Conservation (phyloP, 306 rosid species). For the Betula pendula region DNA sequence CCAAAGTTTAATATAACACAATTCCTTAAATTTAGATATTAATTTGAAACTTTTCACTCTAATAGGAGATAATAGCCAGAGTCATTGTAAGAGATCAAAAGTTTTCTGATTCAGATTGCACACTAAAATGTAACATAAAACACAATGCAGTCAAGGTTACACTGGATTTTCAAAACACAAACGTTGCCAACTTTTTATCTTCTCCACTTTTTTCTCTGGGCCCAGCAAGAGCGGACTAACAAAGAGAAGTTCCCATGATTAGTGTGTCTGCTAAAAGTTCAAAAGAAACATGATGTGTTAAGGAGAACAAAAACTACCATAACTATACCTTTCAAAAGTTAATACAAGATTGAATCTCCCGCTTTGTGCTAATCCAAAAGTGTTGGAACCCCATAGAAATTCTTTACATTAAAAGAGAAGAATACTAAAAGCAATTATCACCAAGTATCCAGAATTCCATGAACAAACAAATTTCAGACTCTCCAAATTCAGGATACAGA, state of each 20-base stretch:
- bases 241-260: background rate
- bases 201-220: background rate
- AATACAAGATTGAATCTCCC: background rate
- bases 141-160: background rate
- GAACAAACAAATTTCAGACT: background rate
- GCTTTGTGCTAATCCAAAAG: background rate
- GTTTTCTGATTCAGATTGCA: background rate
- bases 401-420: background rate
- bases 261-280: background rate
- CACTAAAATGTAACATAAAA: background rate
- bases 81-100: background rate
- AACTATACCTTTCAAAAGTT: background rate
- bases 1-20: slow-evolving; percentile 2
- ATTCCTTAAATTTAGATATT: background rate
- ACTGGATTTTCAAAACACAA: slow-evolving; percentile 14
- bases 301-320: background rate
- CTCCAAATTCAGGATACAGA: background rate
- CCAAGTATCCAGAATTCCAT: background rate
- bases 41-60: background rate
- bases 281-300: background rate
- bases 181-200: background rate
- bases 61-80: background rate
- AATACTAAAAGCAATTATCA: background rate
- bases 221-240: background rate
- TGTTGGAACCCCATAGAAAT: background rate